Evolutionary conservation across 768 basidiomycete species (phyloP).

Genomic region (Cubamyces lactineus): DNA sequence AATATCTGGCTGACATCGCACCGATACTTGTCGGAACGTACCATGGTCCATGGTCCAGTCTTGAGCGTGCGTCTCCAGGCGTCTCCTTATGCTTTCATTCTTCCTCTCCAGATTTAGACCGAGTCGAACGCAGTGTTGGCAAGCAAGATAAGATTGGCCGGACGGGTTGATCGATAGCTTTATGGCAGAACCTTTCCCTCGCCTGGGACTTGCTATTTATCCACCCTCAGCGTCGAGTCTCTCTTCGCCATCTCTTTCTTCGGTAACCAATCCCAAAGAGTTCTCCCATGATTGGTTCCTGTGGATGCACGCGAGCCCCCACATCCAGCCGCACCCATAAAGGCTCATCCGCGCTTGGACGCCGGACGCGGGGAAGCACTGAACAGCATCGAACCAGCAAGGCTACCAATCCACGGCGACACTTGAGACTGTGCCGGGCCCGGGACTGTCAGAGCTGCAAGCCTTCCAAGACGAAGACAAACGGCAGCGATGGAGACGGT

Average conservation of each 20-base stretch:
- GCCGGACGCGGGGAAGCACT: slow-evolving; percentile 1
- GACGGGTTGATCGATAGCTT: background rate
- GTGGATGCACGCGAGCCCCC: background rate
- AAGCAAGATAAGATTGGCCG: too few relatives aligned
- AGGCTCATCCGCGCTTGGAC: slow-evolving; percentile 3
- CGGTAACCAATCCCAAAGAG: background rate
- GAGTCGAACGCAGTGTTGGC: too few relatives aligned
- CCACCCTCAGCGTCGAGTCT: background rate
- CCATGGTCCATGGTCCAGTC: too few relatives aligned
- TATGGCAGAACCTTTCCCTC: slow-evolving; percentile 1
- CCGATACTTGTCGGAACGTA: too few relatives aligned
- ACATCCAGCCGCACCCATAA: background rate
- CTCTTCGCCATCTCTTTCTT: background rate
- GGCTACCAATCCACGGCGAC: too few relatives aligned
- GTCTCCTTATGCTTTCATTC: too few relatives aligned
- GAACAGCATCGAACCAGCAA: background rate
- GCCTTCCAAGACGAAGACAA: background rate
- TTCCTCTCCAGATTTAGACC: too few relatives aligned
- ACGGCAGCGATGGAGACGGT: background rate
- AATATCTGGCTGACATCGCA: too few relatives aligned
- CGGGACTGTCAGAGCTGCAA: background rate
- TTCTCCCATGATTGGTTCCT: slow-evolving; percentile 5
- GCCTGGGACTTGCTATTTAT: background rate
- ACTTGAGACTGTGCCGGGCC: too few relatives aligned
- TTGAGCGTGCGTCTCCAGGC: too few relatives aligned